Base-by-base conservation (phyloP, 2,329 filamentous ascomycete species). In the Didymella keratinophila region DNA sequence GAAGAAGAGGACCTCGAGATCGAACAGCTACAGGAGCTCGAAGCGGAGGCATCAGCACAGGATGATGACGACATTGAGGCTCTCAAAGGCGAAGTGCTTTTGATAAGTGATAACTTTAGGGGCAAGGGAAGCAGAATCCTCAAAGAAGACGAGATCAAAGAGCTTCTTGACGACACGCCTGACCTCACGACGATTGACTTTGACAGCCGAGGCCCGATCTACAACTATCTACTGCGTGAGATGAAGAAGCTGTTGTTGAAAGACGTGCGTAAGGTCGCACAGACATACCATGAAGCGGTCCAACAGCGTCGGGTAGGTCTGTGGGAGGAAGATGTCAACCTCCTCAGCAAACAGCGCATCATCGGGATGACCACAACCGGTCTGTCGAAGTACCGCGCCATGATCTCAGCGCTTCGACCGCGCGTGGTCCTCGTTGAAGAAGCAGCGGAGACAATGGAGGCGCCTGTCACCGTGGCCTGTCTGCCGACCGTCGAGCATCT, bases 311-410 rank as follows among this genome's bases (percentile, higher is more conserved):
- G 84, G 49, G 81, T 84, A 20, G 83, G 83, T 16, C 83, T 80
- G 25, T 89, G 84, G 81, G 83, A 88, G 57, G 79, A 81, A 34
- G 84, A 86, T 51, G 79, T 84, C 32, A 84, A 85, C 49, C 48
- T 73, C 4, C 61, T 73, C 20, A 56, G 62, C 49, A 50, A 65
- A 3, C 79, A 84, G 5, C 85, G 82, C 54, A 72, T 89, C 25
- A 82, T 89, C 50, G 87, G 87, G 9, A 83, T 88, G 80, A 96
- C 92, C 0, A 93, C 90, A 0, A 96, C 92, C 0, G 91, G 92
- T 1, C 72, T 96, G 9, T 89, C 88, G 75, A 96, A 96, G 66
- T 94, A 95, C 61, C 86, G 91, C 3, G 85, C 84, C 1, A 80
- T 94, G 2, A 80, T 96, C 21, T 81, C 87, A 0, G 85, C 85